Base-by-base conservation (phyloP, 2,329 filamentous ascomycete species). In the Aspergillus costaricaensis region DNA sequence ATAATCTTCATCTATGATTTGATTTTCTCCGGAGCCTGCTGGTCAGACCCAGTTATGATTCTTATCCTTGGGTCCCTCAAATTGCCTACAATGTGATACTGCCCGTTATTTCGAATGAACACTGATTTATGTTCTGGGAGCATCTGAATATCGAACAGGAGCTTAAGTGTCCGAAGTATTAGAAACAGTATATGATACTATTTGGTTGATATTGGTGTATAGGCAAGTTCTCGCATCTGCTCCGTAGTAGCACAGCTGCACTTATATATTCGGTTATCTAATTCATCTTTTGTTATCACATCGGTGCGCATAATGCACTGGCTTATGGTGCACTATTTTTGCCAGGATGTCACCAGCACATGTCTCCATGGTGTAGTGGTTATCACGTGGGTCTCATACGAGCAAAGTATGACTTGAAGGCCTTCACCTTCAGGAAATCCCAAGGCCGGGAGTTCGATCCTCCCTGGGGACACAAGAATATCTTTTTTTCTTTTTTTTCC, bases 1-100 rank as follows among this genome's bases (percentile, higher is more conserved):
- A 6, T 61, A 47, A 58, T 56, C 48, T 58, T 59, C 25, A 23
- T 55, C 52, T 58, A 15, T 48, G 14, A 54, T 58, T 15, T 54
- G 9, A 15, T 49, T 60, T 21, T 43, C 14, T 53, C 32, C 21
- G 25, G 25, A 27, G 6, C 21, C 43, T 56, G 54, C 54, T 56
- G 54, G 54, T 36, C 54, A 48, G 54, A 56, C 23, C 38, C 10
- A 17, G 15, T 15, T 44, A 41, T 43, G n/a, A 21, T n/a, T 59
- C 19, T 19, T 32, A 50, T 36, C 39, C 38, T n/a, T 17, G 36
- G n/a, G n/a, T 15, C 25, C 32, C 21, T 15, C 44, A 59, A 51
- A 59, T 55, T 59, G 57, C 19, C 39, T 53, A 15, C 15, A 5
- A 17, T 8, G 15, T 49, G 44, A 30, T 30, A 25, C 14, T 17